phyloP scores from a whole-genome alignment of 148 eudicot genomes.

The Rheum nobile region DNA sequence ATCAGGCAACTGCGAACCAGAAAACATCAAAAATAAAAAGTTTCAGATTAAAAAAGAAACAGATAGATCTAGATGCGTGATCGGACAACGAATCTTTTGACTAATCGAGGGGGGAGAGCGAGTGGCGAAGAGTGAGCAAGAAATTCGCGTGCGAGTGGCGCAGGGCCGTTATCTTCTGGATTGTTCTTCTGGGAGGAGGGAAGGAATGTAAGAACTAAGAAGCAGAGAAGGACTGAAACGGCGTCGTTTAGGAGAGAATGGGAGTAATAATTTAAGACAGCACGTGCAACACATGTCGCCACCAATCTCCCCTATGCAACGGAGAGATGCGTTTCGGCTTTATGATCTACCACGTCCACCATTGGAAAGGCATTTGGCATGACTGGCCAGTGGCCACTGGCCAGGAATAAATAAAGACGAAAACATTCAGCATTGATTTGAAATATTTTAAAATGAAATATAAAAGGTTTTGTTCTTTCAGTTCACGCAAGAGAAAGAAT shows the following conservation, averaged over 20 bases:
- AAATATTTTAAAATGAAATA: neutral
- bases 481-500: neutral
- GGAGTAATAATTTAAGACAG: neutral
- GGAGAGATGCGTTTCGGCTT: neutral
- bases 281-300: slow-evolving; percentile 1
- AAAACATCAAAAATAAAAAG: neutral
- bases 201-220: neutral
- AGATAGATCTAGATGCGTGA: neutral
- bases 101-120: neutral
- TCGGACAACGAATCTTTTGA: neutral
- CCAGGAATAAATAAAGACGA: neutral
- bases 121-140: neutral
- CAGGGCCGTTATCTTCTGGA: slow-evolving; percentile 6
- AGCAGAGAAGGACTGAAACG: neutral
- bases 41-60: neutral
- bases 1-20: slow-evolving; percentile 1
- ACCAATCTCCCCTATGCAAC: neutral
- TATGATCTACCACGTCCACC: no score
- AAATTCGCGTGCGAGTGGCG: slow-evolving; percentile 1
- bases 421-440: neutral
- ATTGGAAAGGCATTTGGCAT: neutral
- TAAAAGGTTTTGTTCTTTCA: neutral
- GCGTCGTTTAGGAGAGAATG: neutral
- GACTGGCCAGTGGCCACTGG: neutral
- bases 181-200: neutral